Evolutionary conservation across 208 protist genomes (phyloP).

Genomic region (Wallacemonas sp.): DNA sequence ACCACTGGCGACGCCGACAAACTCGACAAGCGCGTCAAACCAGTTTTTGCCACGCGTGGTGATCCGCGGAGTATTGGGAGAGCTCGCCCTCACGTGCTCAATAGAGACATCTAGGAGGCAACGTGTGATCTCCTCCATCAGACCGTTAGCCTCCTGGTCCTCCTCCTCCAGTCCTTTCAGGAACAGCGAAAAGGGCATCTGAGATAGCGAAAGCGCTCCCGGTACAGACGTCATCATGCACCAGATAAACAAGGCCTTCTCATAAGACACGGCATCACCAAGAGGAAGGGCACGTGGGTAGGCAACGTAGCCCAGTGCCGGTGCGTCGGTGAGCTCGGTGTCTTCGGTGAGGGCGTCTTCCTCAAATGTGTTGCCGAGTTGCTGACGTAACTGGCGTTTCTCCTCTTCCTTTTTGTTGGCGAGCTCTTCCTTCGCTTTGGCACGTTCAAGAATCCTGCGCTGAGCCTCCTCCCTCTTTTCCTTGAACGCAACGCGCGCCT

Average conservation of each 20-base stretch:
- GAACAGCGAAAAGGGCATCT: constrained; percentile 82
- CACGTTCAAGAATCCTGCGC: constrained; percentile 38
- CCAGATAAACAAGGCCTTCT: constrained; percentile 81
- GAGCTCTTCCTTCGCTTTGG: constrained; percentile 50
- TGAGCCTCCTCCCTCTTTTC: constrained; percentile 72
- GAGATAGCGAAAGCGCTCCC: constrained; percentile 54
- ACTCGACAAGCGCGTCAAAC: constrained; percentile 80
- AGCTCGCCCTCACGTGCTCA: constrained; percentile 45
- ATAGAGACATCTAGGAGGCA: constrained; percentile 60
- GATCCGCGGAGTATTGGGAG: constrained; percentile 48
- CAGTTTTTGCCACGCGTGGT: constrained; percentile 67
- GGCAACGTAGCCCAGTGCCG: constrained; percentile 45
- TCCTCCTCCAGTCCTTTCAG: constrained; percentile 60
- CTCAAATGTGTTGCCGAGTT: constrained; percentile 30
- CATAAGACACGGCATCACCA: constrained; percentile 40
- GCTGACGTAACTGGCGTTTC: constrained; percentile 46
- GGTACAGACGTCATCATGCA: constrained; percentile 71
- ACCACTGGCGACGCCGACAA: constrained; percentile 69
- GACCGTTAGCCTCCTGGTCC: constrained; percentile 62
- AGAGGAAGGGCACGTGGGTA: constrained; percentile 46
- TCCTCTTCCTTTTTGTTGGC: constrained; percentile 63
- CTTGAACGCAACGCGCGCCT: constrained; percentile 45
- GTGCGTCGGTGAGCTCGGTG: constrained; percentile 40
- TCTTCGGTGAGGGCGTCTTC: constrained; percentile 49
- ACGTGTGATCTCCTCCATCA: constrained; percentile 81